A percentile compares a stretch with the other conserved stretches of the same genome.
phyloP scores from a whole-genome alignment of 2,329 filamentous ascomycete species.

The Fusarium multiceps region DNA sequence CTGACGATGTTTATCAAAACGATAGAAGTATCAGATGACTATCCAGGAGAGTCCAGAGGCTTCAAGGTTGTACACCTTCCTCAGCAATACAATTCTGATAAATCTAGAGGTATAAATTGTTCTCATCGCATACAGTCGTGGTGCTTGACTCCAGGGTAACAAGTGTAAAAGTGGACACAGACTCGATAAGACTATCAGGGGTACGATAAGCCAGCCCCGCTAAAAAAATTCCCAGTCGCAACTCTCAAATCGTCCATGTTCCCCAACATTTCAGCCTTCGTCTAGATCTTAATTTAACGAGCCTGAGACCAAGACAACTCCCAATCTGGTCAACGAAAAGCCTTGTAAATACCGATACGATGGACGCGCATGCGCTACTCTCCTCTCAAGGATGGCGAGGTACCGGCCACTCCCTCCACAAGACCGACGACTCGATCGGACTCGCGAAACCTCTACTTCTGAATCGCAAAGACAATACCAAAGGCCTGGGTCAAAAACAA shows the following conservation, averaged over 20 bases:
- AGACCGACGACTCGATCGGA: conserved; percentile 76
- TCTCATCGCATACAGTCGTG: neutral
- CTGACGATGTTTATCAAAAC: neutral
- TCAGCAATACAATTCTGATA: neutral
- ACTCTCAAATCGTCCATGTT: conserved; percentile 7
- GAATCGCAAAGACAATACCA: conserved; percentile 81
- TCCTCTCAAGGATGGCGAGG: conserved; percentile 91
- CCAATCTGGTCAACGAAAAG: neutral
- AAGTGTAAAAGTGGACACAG: neutral
- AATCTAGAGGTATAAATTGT: neutral
- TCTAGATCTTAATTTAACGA: neutral
- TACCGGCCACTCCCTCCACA: conserved; percentile 86
- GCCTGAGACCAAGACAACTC: neutral
- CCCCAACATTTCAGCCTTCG: conserved; percentile 1
- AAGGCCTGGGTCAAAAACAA: conserved; percentile 83
- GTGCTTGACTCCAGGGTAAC: neutral
- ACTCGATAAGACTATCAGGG: conserved; percentile 30
- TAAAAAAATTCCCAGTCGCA: conserved; percentile 44
- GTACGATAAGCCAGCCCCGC: conserved; percentile 46
- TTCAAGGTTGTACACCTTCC: neutral
- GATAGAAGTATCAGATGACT: neutral
- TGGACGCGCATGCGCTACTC: conserved; percentile 88
- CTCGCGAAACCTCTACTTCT: conserved; percentile 86
- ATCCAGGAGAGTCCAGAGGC: neutral
- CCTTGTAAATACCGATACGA: conserved; percentile 50